phyloP scores from a whole-genome alignment of 768 basidiomycete genomes.

The Mycena haematopus region DNA sequence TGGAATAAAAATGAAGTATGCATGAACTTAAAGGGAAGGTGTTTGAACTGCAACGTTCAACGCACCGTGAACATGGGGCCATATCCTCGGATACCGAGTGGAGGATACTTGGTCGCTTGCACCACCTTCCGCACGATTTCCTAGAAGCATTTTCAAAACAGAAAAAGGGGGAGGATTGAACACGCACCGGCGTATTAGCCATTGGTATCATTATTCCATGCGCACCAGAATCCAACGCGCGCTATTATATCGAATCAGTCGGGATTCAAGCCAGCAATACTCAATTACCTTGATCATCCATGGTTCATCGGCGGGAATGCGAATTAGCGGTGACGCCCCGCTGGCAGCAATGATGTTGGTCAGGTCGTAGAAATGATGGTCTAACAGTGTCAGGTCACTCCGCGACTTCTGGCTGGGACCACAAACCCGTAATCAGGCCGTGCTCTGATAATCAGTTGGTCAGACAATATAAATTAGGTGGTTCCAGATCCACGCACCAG shows the following conservation, averaged over 20 bases:
- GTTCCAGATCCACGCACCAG: conserved; percentile 17
- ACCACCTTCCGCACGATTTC: conserved; percentile 35
- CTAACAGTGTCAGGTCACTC: conserved; percentile 5
- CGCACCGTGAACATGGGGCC: conserved; percentile 36
- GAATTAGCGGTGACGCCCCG: conserved; percentile 50
- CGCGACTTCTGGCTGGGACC: neutral
- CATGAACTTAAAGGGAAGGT: neutral
- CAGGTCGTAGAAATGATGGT: conserved; percentile 34
- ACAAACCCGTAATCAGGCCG: conserved; percentile 21
- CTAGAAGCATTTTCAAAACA: conserved; percentile 5
- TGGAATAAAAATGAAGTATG: neutral
- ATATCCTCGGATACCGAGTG: conserved; percentile 32
- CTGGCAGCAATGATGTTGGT: conserved; percentile 44
- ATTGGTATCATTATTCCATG: conserved; percentile 45
- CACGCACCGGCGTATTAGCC: conserved; percentile 33
- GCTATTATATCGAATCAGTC: conserved; percentile 22
- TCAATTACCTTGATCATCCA: conserved; percentile 54
- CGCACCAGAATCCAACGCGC: conserved; percentile 55
- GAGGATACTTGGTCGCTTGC: conserved; percentile 33
- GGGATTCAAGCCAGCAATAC: neutral
- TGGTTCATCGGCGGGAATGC: conserved; percentile 54
- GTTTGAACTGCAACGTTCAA: neutral
- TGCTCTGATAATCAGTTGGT: conserved; percentile 10
- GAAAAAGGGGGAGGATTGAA: neutral
- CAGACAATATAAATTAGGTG: neutral